Evolutionary conservation across 495 filamentous ascomycete genomes (phyloP), one percentile per base, ranked within the genome.

Genomic region (Aspergillus nidulans): DNA sequence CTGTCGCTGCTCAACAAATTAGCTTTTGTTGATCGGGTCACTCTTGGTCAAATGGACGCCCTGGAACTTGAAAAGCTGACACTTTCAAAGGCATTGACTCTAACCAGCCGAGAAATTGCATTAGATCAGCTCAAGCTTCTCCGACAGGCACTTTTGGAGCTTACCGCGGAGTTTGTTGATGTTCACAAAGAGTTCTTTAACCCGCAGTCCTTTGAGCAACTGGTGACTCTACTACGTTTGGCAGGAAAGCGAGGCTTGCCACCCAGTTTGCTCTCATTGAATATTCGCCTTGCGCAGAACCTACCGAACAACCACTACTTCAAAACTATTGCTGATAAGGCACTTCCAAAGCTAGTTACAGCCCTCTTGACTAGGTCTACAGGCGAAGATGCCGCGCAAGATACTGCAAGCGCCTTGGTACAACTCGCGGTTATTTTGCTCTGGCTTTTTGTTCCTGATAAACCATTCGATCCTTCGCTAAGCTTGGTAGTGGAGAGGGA

Each of bases 381-480:
- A 24, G 34, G 50, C n/a, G 55, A 62, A 24, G 52, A 58, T 18
- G 56, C 44, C 24, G 43, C 66, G 32, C 63, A 57, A 20, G 55
- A 44, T 40, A 62, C 70, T 24, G 69, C 70, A 26, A 39, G 65
- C n/a, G 68, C 67, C 12, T 59, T 70, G 7, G 66, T 75, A 28
- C 68, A 75, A 49, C 40, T 78, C 12, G 70, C 75, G 15, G 63
- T 72, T 6, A 69, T 74, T 30, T 67, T 75, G 30, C 70, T 99
- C 24, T 79, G 81, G 41, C 78, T 97, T 7, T 97, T 91, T 61
- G 85, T 97, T 3, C 91, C 95, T 0, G 86, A 95, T 65, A 83
- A 84, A 63, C 79, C 87, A 3, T 92, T 88, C 55, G 94, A 99
- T 66, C 94, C 94, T 12, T 89, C 92, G 21, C 74, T 92, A 52